phyloP scores from a whole-genome alignment of 805 yeast genomes.

The Wickerhamomyces tratensis region DNA sequence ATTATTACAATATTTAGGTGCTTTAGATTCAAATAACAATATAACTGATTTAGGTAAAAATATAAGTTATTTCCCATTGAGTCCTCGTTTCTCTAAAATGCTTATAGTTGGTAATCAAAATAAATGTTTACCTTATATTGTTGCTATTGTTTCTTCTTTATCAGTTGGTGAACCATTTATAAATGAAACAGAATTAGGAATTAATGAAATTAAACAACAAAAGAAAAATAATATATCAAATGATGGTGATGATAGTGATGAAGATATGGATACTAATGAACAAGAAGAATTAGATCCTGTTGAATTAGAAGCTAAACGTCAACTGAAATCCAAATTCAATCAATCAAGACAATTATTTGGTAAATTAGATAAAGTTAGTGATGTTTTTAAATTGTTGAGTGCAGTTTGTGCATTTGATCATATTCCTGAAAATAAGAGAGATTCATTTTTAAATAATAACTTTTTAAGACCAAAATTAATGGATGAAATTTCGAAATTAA shows the following conservation, averaged over 20 bases:
- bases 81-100: conserved; percentile 91
- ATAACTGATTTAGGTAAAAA: conserved; percentile 74
- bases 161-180: conserved; percentile 92
- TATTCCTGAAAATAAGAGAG: conserved; percentile 38
- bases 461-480: conserved; percentile 71
- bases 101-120: conserved; percentile 80
- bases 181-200: conserved; percentile 64
- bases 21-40: conserved; percentile 41
- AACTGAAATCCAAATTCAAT: conserved; percentile 40
- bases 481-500: conserved; percentile 76
- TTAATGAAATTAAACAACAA: conserved; percentile 18
- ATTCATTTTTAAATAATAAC: conserved; percentile 43
- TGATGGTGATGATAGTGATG: conserved; percentile 20
- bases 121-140: conserved; percentile 77
- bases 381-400: conserved; percentile 63
- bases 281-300: conserved; percentile 29
- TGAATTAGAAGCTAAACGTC: conserved; percentile 25
- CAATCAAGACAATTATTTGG: conserved; percentile 53
- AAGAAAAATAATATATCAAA: conserved; percentile 3
- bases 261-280: conserved; percentile 21
- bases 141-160: conserved; percentile 84
- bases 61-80: conserved; percentile 87
- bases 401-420: conserved; percentile 87
- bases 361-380: conserved; percentile 64
- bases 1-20: conserved; percentile 66